Conservation (phyloP, 148 eudicot species). For the Camellia sinensis region DNA sequence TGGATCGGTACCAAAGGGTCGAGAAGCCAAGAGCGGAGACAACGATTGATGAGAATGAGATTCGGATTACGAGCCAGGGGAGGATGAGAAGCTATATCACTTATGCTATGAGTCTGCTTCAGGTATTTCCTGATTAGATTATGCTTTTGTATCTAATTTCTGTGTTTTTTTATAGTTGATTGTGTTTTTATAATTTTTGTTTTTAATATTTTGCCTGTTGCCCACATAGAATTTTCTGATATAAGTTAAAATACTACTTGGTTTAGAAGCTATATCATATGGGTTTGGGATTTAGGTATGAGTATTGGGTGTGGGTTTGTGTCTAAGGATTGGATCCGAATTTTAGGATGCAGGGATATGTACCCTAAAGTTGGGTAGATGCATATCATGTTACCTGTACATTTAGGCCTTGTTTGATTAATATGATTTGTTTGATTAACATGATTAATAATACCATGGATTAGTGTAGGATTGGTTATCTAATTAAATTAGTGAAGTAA, state of each 20-base stretch:
- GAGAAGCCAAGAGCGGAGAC: constrained; percentile 85
- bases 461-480: no score
- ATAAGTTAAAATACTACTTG: background rate
- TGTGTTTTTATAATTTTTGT: background rate
- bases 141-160: no score
- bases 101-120: constrained; percentile 81
- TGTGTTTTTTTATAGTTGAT: background rate
- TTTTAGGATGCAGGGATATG: no score
- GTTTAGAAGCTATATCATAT: background rate
- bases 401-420: no score
- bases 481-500: no score
- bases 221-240: background rate
- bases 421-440: no score
- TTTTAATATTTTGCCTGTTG: background rate
- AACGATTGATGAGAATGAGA: constrained; percentile 90
- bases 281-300: background rate
- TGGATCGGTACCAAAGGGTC: constrained; percentile 91
- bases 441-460: no score
- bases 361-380: no score
- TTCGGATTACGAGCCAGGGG: constrained; percentile 93
- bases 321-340: background rate
- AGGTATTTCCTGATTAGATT: constrained; percentile 31
- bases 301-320: background rate
- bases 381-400: no score
- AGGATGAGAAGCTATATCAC: constrained; percentile 89